phyloP scores from a whole-genome alignment of 1,284 basidiomycete species.

The Exobasidium cylindrosporum region DNA sequence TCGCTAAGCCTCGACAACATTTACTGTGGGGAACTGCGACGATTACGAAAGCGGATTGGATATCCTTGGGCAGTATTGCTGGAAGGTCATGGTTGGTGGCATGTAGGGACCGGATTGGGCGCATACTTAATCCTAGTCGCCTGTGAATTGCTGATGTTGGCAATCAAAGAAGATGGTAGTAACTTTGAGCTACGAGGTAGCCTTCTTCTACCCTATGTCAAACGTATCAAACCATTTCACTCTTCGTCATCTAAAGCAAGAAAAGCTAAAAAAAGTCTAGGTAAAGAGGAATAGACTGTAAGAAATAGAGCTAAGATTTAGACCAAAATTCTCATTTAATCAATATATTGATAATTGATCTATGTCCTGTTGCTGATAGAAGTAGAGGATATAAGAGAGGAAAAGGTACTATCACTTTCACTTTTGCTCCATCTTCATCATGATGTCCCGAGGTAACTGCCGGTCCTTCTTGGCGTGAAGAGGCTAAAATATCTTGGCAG shows the following conservation, averaged over 20 bases:
- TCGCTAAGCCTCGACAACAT: conserved; percentile 58
- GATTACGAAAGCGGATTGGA: conserved; percentile 29
- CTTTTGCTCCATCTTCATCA: too few relatives aligned
- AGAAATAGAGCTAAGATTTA: too few relatives aligned
- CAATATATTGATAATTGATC: too few relatives aligned
- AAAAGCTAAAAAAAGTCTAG: neutral
- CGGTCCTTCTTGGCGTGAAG: too few relatives aligned
- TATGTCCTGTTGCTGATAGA: too few relatives aligned
- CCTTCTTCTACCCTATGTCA: conserved; percentile 24
- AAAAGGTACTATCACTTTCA: too few relatives aligned
- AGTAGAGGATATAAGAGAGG: too few relatives aligned
- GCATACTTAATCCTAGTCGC: conserved; percentile 57
- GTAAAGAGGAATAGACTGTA: too few relatives aligned
- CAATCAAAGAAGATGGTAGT: conserved; percentile 32
- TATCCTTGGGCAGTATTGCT: conserved; percentile 36
- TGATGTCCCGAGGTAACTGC: too few relatives aligned
- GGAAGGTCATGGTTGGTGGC: conserved; percentile 59
- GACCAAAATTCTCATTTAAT: too few relatives aligned
- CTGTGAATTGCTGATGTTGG: conserved; percentile 24
- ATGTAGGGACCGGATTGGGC: conserved; percentile 60
- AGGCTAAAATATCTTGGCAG: too few relatives aligned
- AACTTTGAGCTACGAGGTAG: conserved; percentile 22
- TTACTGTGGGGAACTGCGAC: conserved; percentile 55
- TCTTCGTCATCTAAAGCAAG: neutral
- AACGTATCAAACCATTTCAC: conserved; percentile 24